Conservation (phyloP, 768 basidiomycete genomes). For the Psilocybe sp. region DNA sequence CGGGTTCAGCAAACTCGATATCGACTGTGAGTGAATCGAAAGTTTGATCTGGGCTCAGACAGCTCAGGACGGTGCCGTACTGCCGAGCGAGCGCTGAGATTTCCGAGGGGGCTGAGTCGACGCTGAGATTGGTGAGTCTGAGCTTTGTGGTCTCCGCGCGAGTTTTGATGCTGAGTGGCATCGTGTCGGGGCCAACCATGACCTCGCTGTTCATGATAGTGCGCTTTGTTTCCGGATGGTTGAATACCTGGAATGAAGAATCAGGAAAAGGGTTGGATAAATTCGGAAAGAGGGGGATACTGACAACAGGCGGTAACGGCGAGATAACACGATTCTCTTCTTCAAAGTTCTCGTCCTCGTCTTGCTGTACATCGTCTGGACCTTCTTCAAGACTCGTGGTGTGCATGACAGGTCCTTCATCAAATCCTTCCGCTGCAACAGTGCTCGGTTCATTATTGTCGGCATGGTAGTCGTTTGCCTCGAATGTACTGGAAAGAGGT, state of each 20-base stretch:
- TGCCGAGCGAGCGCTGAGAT: conserved; percentile 26
- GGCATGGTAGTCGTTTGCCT: too few relatives aligned
- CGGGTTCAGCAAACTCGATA: conserved; percentile 27
- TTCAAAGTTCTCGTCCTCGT: too few relatives aligned
- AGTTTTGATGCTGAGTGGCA: conserved; percentile 29
- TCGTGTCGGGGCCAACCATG: conserved; percentile 28
- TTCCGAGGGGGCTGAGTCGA: conserved; percentile 23
- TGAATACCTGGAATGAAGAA: conserved; percentile 10
- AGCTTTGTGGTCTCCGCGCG: conserved; percentile 36
- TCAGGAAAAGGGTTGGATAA: neutral
- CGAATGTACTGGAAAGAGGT: too few relatives aligned
- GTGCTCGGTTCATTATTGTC: neutral
- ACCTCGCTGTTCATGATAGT: conserved; percentile 29
- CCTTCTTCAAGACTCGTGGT: neutral
- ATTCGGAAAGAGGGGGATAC: too few relatives aligned
- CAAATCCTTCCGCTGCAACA: neutral
- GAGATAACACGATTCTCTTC: too few relatives aligned
- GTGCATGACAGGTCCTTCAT: neutral
- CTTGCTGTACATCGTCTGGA: neutral
- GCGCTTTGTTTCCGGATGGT: conserved; percentile 18
- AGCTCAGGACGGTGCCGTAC: conserved; percentile 26
- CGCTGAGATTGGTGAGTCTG: conserved; percentile 39
- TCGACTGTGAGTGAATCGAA: conserved; percentile 14
- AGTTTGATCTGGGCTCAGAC: conserved; percentile 18
- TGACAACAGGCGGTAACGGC: too few relatives aligned